Conservation (phyloP, 2,329 filamentous ascomycete genomes). For the Orbilia quercus region DNA sequence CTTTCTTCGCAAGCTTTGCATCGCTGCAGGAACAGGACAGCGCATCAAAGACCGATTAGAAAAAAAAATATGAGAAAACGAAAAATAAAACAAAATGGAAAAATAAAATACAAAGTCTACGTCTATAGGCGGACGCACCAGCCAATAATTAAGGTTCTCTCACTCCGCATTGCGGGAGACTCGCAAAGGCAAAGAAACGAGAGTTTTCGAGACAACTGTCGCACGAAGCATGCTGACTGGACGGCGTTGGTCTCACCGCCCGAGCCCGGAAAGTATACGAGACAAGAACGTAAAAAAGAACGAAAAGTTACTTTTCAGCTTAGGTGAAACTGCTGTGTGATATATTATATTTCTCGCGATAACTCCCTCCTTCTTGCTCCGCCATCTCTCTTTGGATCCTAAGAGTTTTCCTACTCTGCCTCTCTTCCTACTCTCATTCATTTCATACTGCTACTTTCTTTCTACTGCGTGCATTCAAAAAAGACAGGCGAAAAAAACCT, state of each 20-base stretch:
- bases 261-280: slow-evolving; percentile 49
- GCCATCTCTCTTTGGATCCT: slow-evolving; percentile 35
- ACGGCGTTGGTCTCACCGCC: slow-evolving; percentile 41
- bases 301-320: slow-evolving; percentile 21
- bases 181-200: slow-evolving; percentile 41
- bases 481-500: background rate
- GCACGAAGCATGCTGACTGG: slow-evolving; percentile 40
- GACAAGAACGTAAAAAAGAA: slow-evolving; percentile 28
- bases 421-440: slow-evolving; percentile 19
- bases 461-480: slow-evolving; percentile 16
- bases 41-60: slow-evolving; percentile 11
- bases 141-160: slow-evolving; percentile 34
- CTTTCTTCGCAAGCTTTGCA: slow-evolving; percentile 12
- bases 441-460: slow-evolving; percentile 26
- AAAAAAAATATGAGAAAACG: background rate
- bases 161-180: slow-evolving; percentile 4
- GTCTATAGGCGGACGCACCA: slow-evolving; percentile 23
- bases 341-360: slow-evolving; percentile 54
- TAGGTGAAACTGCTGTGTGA: background rate
- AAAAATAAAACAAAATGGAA: slow-evolving; percentile 5
- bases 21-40: slow-evolving; percentile 40
- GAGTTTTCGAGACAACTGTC: slow-evolving; percentile 45
- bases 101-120: slow-evolving; percentile 14
- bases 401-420: slow-evolving; percentile 4
- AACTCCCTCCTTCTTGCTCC: slow-evolving; percentile 54